phyloP scores from a whole-genome alignment of 768 basidiomycete genomes.

The Xerocomus brunneocitrinus region DNA sequence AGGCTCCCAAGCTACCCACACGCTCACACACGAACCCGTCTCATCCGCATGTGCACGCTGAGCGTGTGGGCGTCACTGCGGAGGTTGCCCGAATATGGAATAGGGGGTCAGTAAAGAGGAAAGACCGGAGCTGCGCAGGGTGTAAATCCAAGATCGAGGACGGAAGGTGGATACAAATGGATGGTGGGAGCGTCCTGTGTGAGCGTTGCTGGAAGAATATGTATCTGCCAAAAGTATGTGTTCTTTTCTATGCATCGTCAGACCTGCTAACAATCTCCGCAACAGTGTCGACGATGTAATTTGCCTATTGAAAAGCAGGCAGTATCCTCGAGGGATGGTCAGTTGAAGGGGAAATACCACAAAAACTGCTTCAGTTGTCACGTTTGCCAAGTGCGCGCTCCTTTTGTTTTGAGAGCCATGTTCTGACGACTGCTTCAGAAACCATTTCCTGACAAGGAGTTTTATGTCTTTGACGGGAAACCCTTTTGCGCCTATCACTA shows the following conservation, averaged over 20 bases:
- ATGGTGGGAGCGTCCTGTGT: slow-evolving; percentile 73
- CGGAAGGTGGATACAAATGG: slow-evolving; percentile 78
- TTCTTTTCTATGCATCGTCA: background rate
- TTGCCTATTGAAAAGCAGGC: slow-evolving; percentile 87
- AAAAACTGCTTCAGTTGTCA: slow-evolving; percentile 87
- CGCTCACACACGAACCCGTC: slow-evolving; percentile 51
- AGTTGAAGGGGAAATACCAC: slow-evolving; percentile 95
- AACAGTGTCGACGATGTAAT: slow-evolving; percentile 82
- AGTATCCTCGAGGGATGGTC: slow-evolving; percentile 87
- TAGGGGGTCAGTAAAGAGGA: slow-evolving; percentile 33
- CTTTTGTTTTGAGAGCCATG: background rate
- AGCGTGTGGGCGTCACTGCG: slow-evolving; percentile 21
- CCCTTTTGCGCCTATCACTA: slow-evolving; percentile 92
- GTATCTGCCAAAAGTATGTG: slow-evolving; percentile 83
- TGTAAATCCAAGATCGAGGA: slow-evolving; percentile 71
- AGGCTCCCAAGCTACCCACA: slow-evolving; percentile 50
- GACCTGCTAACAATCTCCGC: background rate
- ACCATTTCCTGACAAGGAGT: slow-evolving; percentile 88
- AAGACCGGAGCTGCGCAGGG: slow-evolving; percentile 52
- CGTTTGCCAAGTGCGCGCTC: slow-evolving; percentile 60
- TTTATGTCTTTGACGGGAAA: slow-evolving; percentile 88
- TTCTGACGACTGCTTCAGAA: slow-evolving; percentile 40
- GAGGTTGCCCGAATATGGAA: slow-evolving; percentile 30
- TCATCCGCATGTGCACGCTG: slow-evolving; percentile 32
- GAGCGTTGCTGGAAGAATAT: slow-evolving; percentile 94